Percentiles rank a stretch among this genome's conserved stretches.
Evolutionary conservation across 192 early-diverging fungal species (phyloP).

Genomic region (Kickxella alabastrina): DNA sequence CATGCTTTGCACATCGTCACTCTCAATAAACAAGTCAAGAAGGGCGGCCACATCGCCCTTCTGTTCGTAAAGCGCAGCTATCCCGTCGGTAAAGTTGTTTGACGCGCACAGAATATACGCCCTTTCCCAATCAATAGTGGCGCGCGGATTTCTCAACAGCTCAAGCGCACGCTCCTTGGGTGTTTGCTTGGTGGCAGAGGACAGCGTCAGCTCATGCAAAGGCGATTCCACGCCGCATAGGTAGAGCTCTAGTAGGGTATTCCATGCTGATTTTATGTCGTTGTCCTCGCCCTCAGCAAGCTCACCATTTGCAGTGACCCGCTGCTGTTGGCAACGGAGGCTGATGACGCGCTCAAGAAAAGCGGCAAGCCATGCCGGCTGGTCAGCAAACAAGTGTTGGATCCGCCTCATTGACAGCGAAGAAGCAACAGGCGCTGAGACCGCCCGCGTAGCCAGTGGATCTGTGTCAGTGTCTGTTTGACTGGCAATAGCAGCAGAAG

Average conservation of each 20-base stretch:
- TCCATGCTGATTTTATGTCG: constrained; percentile 79
- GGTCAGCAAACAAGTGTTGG: constrained; percentile 84
- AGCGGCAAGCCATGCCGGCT: constrained; percentile 68
- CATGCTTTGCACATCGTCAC: constrained; percentile 63
- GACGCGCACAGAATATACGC: constrained; percentile 88
- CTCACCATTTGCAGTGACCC: constrained; percentile 2
- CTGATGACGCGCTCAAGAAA: constrained; percentile 87
- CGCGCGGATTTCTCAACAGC: constrained; percentile 64
- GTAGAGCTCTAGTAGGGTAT: constrained; percentile 89
- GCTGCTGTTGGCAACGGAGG: constrained; percentile 59
- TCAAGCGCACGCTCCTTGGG: constrained; percentile 62
- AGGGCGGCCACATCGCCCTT: constrained; percentile 72
- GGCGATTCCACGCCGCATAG: constrained; percentile 57
- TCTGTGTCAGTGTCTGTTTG: neutral
- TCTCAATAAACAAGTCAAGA: constrained; percentile 67
- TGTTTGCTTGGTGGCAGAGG: constrained; percentile 10
- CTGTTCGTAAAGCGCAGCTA: constrained; percentile 84
- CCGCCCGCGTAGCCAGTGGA: neutral
- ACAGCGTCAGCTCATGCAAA: constrained; percentile 11
- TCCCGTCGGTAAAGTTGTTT: constrained; percentile 78
- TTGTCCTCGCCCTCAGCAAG: constrained; percentile 40
- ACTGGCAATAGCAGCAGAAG: neutral
- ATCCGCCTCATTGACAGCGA: constrained; percentile 61
- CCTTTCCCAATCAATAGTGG: constrained; percentile 85
- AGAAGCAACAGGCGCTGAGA: neutral